A percentile compares a stretch with the other conserved stretches of the same genome.
These are phyloP conservation scores for Apiospora pterosperma DNA, from an alignment of 2,329 filamentous ascomycete genomes.

Conservation along the genomic window DNA sequence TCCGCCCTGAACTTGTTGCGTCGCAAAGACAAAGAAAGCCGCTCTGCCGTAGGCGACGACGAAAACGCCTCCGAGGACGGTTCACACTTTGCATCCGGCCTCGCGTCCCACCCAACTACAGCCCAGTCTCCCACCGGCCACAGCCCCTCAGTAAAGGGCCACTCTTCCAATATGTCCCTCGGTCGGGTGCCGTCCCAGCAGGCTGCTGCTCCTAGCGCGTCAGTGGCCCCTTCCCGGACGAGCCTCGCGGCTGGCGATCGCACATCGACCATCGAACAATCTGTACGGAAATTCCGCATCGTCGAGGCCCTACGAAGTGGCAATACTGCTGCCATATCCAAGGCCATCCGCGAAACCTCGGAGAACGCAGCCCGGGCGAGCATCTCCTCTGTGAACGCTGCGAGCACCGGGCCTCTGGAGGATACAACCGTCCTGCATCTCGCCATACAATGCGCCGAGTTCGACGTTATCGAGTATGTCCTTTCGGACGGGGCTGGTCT, in stretches of 20 bases:
- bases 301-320: conserved; percentile 90
- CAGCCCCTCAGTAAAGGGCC: conserved; percentile 33
- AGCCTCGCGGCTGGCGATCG: not conserved
- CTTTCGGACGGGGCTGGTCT: conserved; percentile 66
- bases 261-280: conserved; percentile 65
- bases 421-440: conserved; percentile 91
- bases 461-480: conserved; percentile 91
- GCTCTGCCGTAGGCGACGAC: conserved; percentile 41
- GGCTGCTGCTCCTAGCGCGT: not conserved
- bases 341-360: conserved; percentile 69
- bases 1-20: conserved; percentile 49
- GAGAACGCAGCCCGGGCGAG: conserved; percentile 51
- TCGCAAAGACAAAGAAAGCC: conserved; percentile 39
- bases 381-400: conserved; percentile 49
- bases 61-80: conserved; percentile 47
- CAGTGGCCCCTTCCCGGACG: not conserved
- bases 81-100: conserved; percentile 31
- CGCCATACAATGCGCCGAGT: conserved; percentile 92
- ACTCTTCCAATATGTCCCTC: conserved; percentile 46
- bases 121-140: conserved; percentile 34
- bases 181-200: conserved; percentile 36
- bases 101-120: conserved; percentile 29
- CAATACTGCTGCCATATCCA: conserved; percentile 86
- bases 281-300: conserved; percentile 87
- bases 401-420: conserved; percentile 51